A percentile compares a stretch with the other conserved stretches of the same genome.
Evolutionary conservation across 345 rosid genomes (phyloP).

Genomic region (Conringia planisiliqua): DNA sequence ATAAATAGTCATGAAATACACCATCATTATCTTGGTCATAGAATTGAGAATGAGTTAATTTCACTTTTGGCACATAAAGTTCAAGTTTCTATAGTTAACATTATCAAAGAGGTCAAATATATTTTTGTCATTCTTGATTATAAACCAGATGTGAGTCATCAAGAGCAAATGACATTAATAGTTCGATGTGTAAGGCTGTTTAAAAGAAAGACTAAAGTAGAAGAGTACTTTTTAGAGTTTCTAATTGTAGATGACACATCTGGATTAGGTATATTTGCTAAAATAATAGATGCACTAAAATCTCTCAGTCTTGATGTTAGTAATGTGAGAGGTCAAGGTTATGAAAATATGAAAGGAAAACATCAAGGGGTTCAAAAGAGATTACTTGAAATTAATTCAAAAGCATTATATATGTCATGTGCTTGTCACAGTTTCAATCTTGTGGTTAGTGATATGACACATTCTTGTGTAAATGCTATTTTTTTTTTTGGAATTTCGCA

Average conservation of each 20-base stretch:
- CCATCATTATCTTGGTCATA: neutral
- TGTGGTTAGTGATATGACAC: neutral
- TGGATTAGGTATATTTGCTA: neutral
- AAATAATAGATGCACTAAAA: neutral
- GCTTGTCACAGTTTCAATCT: neutral
- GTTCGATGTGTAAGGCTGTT: neutral
- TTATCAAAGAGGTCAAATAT: neutral
- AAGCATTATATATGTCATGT: neutral
- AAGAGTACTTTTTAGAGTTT: neutral
- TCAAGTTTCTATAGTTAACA: neutral
- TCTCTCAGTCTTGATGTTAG: neutral
- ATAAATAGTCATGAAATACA: neutral
- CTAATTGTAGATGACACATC: neutral
- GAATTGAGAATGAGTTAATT: neutral
- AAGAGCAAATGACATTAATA: neutral
- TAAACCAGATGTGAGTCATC: neutral
- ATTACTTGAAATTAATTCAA: neutral
- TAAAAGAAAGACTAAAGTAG: neutral
- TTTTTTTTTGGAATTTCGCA: neutral
- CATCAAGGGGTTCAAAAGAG: neutral
- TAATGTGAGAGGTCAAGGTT: neutral
- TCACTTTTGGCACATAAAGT: neutral
- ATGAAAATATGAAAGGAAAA: slow-evolving; percentile 5
- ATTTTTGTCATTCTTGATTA: neutral
- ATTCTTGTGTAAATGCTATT: neutral